Evolutionary conservation across 106 monocot genomes (phyloP).

Genomic region (Ottelia alismoides): DNA sequence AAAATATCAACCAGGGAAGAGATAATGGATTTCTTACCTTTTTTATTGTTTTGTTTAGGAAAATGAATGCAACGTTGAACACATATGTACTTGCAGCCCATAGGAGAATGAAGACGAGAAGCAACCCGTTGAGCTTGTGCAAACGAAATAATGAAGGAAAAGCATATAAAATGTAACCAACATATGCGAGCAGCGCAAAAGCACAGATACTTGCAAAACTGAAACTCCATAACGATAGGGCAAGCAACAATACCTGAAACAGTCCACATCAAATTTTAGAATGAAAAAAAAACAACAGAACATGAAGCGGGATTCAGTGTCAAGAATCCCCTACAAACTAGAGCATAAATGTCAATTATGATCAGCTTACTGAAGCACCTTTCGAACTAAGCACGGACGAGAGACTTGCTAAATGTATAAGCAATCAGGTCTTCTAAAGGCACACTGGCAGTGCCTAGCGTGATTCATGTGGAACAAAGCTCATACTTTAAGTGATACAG

Average conservation of each 20-base stretch:
- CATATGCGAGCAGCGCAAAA: conserved; percentile 87
- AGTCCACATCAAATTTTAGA: too few relatives aligned
- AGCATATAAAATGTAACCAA: conserved; percentile 78
- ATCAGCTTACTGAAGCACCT: too few relatives aligned
- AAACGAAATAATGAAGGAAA: conserved; percentile 88
- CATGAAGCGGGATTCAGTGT: too few relatives aligned
- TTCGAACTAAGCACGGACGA: too few relatives aligned
- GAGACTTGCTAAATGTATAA: too few relatives aligned
- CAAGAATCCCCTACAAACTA: too few relatives aligned
- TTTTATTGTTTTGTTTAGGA: conserved; percentile 68
- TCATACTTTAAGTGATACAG: too few relatives aligned
- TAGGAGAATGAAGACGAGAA: conserved; percentile 88
- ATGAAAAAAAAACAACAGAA: too few relatives aligned
- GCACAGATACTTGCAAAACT: conserved; percentile 90
- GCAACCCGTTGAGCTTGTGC: conserved; percentile 86
- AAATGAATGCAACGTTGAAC: conserved; percentile 90
- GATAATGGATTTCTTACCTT: conserved; percentile 34
- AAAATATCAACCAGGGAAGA: background rate
- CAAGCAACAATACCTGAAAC: conserved; percentile 90
- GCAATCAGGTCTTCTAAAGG: too few relatives aligned
- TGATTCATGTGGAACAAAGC: too few relatives aligned
- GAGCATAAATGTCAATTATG: too few relatives aligned
- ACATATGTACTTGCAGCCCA: conserved; percentile 93
- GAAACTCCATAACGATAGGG: conserved; percentile 94
- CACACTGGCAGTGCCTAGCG: too few relatives aligned